Percentiles rank a stretch among this genome's conserved stretches.
Conservation (phyloP, 345 rosid species). For the Rhodomyrtus tomentosa region DNA sequence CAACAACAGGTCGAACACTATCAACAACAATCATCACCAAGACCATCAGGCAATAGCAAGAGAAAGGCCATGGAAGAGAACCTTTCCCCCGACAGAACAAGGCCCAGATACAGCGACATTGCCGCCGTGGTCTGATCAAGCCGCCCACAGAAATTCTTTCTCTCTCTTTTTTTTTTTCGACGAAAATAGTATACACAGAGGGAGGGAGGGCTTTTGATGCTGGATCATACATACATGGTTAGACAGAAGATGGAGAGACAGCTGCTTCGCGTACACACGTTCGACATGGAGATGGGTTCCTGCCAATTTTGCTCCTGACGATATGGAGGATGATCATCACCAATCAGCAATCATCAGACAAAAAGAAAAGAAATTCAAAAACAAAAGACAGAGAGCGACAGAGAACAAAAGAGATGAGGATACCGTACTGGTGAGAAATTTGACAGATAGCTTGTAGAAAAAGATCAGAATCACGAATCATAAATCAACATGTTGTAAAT, state of each 20-base stretch:
- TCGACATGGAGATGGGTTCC: not conserved
- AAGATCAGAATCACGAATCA: not conserved
- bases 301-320: slow-evolving; percentile 1
- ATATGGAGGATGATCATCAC: not conserved
- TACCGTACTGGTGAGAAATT: not conserved
- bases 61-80: slow-evolving; percentile 49
- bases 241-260: not conserved
- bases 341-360: not conserved
- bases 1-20: not conserved
- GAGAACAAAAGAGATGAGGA: not conserved
- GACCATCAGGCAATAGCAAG: slow-evolving; percentile 16
- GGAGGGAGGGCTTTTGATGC: not conserved
- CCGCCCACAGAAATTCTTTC: not conserved
- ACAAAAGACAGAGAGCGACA: not conserved
- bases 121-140: slow-evolving; percentile 18
- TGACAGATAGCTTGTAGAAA: not conserved
- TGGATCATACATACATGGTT: not conserved
- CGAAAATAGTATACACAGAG: not conserved
- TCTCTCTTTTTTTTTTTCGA: not conserved
- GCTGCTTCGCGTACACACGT: not conserved
- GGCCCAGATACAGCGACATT: slow-evolving; percentile 37
- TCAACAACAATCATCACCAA: slow-evolving; percentile 1
- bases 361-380: not conserved
- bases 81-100: slow-evolving; percentile 38
- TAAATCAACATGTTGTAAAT: not conserved